Evolutionary conservation across 2,329 filamentous ascomycete genomes (phyloP), one percentile per base, ranked within the genome.

Genomic region (Trichoderma sp.): DNA sequence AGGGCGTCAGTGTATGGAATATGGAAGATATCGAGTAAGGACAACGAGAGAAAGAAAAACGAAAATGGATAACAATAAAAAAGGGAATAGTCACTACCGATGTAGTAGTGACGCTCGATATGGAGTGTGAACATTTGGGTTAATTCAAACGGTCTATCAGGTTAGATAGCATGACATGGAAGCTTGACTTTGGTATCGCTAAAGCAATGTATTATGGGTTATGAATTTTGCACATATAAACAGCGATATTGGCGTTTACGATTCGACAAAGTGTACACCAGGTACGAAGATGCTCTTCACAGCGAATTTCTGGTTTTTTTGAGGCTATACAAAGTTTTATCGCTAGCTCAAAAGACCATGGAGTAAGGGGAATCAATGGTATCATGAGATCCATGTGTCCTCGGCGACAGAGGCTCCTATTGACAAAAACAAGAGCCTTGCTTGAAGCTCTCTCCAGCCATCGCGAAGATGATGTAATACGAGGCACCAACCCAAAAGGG

Each of bases 1-100:
- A 79, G 60, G 85, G 85, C 10, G 83, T 83, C 3, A 81, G 77
- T 69, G 83, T 87, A 43, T 83, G 83, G 80, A 81, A 79, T 55
- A 79, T 85, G 77, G 84, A 85, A 70, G 82, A 83, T 72, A 79
- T 81, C 66, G 83, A 83, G 72, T 85, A 79, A 76, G 79, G 75
- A 66, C 26, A 65, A 54, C 28, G 37, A 56, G 56, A 30, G 16
- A 26, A 24, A 30, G 37, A 43, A 21, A 4, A 18, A 14, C 18
- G 55, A 24, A 37, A 39, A 54, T 26, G 26, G 4, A 26, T 26
- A 26, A 2, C 26, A 26, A 10, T 30, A 6, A 21, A 43, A 21
- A 6, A 18, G n/a, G 13, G 56, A 7, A 46, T 43, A 18, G 30
- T 34, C 6, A n/a, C 63, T 59, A 21, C 30, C 5, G 49, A 30